A percentile compares a stretch with the other conserved stretches of the same genome.
These are phyloP conservation scores for Prunus yedoensis DNA, from an alignment of 331 rosid species.

Conservation along the genomic window DNA sequence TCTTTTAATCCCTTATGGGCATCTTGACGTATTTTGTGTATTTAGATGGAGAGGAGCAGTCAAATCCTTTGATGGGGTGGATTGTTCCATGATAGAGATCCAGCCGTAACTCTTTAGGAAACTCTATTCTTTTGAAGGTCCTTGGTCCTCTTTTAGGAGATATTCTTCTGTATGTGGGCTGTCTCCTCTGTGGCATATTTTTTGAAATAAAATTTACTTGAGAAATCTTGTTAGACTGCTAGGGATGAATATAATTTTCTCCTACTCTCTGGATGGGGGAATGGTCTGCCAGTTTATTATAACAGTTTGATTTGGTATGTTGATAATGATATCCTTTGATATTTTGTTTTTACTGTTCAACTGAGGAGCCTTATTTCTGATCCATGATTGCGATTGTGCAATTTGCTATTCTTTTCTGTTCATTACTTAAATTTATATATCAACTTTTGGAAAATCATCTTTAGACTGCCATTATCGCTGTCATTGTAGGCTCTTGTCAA, in stretches of 20 bases:
- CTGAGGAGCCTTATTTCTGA: neutral
- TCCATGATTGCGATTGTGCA: neutral
- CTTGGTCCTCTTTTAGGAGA: neutral
- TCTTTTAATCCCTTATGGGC: neutral
- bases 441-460: neutral
- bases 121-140: no score
- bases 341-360: neutral
- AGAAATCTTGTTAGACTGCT: neutral
- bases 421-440: neutral
- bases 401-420: neutral
- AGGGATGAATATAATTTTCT: neutral
- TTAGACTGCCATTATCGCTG: neutral
- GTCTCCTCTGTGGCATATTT: neutral
- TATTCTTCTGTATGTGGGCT: neutral
- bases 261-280: neutral
- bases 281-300: neutral
- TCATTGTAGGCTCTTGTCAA: constrained; percentile 74
- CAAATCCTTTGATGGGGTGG: neutral
- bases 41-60: neutral
- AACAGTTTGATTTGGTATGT: neutral
- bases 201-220: neutral
- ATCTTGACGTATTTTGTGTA: neutral
- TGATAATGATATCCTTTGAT: neutral
- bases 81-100: neutral
- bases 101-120: neutral